Evolutionary conservation across 108 stramenopile species (phyloP).

Genomic region (Discostella stelligeroides): DNA sequence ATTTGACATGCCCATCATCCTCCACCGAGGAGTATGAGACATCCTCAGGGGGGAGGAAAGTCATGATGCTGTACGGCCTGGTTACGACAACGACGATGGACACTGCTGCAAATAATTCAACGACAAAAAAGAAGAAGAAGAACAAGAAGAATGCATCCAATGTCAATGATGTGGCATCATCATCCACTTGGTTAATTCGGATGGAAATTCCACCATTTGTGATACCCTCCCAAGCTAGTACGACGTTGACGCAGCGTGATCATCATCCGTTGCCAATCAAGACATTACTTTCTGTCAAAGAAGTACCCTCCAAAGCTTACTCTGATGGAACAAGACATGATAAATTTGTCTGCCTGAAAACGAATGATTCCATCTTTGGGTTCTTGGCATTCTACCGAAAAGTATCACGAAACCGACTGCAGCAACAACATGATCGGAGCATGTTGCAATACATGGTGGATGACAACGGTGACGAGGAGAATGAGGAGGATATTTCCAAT

Average conservation of each 20-base stretch:
- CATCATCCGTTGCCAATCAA: too few relatives aligned
- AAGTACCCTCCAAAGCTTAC: conserved; percentile 1
- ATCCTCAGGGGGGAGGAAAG: background rate
- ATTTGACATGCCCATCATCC: conserved; percentile 10
- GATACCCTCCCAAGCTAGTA: background rate
- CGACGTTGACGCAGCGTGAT: background rate
- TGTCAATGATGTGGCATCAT: too few relatives aligned
- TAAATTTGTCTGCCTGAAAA: conserved; percentile 24
- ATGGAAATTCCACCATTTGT: conserved; percentile 15
- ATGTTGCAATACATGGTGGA: background rate
- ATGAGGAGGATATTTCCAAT: background rate
- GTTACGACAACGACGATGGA: background rate
- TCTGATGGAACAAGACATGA: conserved; percentile 4
- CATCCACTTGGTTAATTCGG: conserved; percentile 4
- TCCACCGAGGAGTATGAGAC: background rate
- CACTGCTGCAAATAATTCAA: too few relatives aligned
- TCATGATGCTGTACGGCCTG: conserved; percentile 13
- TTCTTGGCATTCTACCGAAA: conserved; percentile 30
- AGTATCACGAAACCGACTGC: background rate
- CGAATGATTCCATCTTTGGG: conserved; percentile 37
- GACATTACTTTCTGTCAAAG: conserved; percentile 3
- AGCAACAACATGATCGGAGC: background rate
- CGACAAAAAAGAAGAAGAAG: too few relatives aligned
- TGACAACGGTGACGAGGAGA: background rate
- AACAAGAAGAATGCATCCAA: too few relatives aligned